Evolutionary conservation across 2,329 filamentous ascomycete genomes (phyloP), one percentile per base, ranked within the genome.

Genomic region (Apiospora koreana): DNA sequence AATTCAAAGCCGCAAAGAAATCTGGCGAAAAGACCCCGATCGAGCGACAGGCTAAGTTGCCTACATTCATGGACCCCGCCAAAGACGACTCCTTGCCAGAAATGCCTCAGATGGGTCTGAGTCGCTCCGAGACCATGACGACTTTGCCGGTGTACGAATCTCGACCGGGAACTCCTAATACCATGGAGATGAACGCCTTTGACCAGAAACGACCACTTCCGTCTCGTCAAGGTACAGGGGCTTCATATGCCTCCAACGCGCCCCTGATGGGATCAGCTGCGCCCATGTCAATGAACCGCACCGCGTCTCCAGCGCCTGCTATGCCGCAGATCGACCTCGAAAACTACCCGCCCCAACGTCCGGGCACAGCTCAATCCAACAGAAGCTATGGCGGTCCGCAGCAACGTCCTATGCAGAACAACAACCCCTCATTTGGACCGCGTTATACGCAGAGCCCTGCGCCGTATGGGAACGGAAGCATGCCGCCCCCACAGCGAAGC

Each of bases 1-100:
- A 86, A 72, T 70, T 81, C 35, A 87, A 82, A 75, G 83, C 81
- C 23, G 86, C 86, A 3, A 86, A 85, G 75, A 88, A 87, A 77
- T 86, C 85, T 54, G 87, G 88, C 68, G 88, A 87, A 67, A 85
- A 86, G 72, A 77, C 83, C 28, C 80, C 82, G 0, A 74, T 85
- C 38, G 84, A 86, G 50, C 84, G 89, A 70, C 86, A 90, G 75
- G 89, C 90, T n/a, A 94, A 93, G 0, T 78, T 95, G 8, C 94
- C 92, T 1, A 86, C 85, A 6, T 75, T 93, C 9, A 83, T 87
- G 68, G 83, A 86, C 43, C 81, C 81, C 41, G 80, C 78, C 65
- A 81, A 81, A 74, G 86, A 81, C 67, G 86, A 90, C 73, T 86
- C 85, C 75, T 83, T 88, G 71, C 86, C 87, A 67, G 80, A 80